Evolutionary conservation across 345 rosid genomes (phyloP).

Genomic region (Angophora floribunda): DNA sequence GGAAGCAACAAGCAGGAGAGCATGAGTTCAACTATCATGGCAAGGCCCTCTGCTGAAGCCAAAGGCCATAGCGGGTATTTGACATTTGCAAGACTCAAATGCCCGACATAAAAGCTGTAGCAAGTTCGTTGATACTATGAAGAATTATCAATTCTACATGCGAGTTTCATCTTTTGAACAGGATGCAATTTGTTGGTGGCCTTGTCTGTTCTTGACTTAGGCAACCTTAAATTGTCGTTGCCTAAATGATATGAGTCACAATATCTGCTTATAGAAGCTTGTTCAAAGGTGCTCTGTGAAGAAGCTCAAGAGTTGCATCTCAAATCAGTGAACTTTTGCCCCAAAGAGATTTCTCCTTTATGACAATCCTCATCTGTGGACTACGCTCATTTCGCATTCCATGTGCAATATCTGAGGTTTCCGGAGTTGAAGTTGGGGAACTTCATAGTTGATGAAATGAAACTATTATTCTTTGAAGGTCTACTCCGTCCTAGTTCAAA

Average conservation of each 20-base stretch:
- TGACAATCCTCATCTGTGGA: background rate
- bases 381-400: background rate
- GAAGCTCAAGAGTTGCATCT: background rate
- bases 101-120: conserved; percentile 15
- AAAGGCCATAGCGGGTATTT: conserved; percentile 95
- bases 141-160: background rate
- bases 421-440: background rate
- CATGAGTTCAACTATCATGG: conserved; percentile 37
- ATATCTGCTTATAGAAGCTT: background rate
- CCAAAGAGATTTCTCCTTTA: background rate
- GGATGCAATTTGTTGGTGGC: background rate
- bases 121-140: background rate
- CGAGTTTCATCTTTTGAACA: background rate
- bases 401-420: background rate
- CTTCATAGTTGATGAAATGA: background rate
- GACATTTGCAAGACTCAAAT: conserved; percentile 83
- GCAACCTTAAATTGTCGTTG: background rate
- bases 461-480: background rate
- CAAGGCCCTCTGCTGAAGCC: conserved; percentile 67
- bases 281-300: background rate
- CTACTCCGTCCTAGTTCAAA: background rate
- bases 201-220: background rate
- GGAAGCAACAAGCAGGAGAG: conserved; percentile 10
- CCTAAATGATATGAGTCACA: background rate
- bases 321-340: background rate